Percentiles rank a stretch among this genome's conserved stretches.
Conservation (phyloP, 2,329 filamentous ascomycete genomes). For the Helotiales sp. region DNA sequence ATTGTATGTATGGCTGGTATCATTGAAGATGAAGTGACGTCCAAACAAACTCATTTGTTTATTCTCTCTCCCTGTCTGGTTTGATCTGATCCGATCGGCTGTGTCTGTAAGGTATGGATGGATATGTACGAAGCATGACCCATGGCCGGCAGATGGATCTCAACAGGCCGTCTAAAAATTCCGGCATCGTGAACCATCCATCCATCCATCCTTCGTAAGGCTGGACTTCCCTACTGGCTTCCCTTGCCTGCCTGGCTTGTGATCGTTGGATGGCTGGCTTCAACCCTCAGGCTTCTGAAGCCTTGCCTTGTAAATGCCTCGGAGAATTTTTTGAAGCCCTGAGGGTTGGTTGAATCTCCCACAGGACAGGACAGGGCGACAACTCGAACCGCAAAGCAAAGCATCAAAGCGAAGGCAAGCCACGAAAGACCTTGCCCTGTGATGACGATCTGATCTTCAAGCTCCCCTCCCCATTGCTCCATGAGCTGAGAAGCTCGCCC, state of each 20-base stretch:
- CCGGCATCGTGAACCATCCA: conserved; percentile 5
- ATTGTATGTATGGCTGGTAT: not conserved
- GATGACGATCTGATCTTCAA: not conserved
- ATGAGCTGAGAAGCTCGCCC: no score
- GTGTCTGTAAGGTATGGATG: no score
- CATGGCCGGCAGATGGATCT: conserved; percentile 38
- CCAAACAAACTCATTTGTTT: conserved; percentile 10
- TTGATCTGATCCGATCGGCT: no score
- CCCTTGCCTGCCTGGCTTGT: conserved; percentile 13
- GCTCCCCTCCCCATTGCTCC: not conserved
- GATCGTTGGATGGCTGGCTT: not conserved
- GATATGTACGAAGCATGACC: conserved; percentile 23
- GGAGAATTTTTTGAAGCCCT: conserved; percentile 34
- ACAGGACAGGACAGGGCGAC: not conserved
- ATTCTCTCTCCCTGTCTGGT: not conserved
- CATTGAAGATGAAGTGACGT: conserved; percentile 29
- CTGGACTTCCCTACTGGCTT: conserved; percentile 24
- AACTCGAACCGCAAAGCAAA: not conserved
- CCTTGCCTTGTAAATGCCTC: conserved; percentile 17
- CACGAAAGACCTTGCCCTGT: not conserved
- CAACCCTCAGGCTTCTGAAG: not conserved
- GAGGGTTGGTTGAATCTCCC: conserved; percentile 11
- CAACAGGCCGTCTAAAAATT: conserved; percentile 29
- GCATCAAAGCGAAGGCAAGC: not conserved
- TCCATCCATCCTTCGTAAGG: conserved; percentile 29